Conservation (phyloP, 1,139 yeast species). For the Nakaseomyces sp. region DNA sequence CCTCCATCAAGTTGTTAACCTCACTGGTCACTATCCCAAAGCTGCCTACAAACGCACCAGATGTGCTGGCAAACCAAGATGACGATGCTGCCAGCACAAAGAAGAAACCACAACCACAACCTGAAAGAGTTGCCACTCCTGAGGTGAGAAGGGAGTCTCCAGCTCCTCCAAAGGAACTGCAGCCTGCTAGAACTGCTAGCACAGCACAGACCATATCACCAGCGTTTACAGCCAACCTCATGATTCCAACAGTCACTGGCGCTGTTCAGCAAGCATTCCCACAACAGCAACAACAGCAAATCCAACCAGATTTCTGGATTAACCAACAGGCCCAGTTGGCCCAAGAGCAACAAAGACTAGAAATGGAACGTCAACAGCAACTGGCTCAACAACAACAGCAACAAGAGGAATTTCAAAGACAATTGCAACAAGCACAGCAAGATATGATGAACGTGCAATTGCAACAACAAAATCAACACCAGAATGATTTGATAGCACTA, state of each 20-base stretch:
- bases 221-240: slow-evolving; percentile 7
- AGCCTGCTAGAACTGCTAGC: slow-evolving; percentile 16
- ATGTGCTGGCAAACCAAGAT: slow-evolving; percentile 8
- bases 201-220: slow-evolving; percentile 7
- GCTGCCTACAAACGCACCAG: slow-evolving; percentile 62
- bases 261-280: slow-evolving; percentile 6
- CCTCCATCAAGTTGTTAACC: slow-evolving; percentile 73
- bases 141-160: slow-evolving; percentile 5
- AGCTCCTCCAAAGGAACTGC: slow-evolving; percentile 9
- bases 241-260: slow-evolving; percentile 12
- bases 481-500: slow-evolving; percentile 66
- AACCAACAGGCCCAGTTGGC: slow-evolving; percentile 32
- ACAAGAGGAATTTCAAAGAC: slow-evolving; percentile 63
- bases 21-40: slow-evolving; percentile 82
- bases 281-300: slow-evolving; percentile 9
- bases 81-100: slow-evolving; percentile 12
- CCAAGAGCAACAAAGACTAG: slow-evolving; percentile 44
- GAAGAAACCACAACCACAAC: slow-evolving; percentile 6
- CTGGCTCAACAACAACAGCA: slow-evolving; percentile 59
- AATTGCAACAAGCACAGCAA: slow-evolving; percentile 45
- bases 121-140: slow-evolving; percentile 5
- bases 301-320: slow-evolving; percentile 40
- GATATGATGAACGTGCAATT: slow-evolving; percentile 16
- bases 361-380: slow-evolving; percentile 43
- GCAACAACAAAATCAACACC: slow-evolving; percentile 69